Evolutionary conservation across 306 rosid species (phyloP).

Genomic region (Prunus padus): DNA sequence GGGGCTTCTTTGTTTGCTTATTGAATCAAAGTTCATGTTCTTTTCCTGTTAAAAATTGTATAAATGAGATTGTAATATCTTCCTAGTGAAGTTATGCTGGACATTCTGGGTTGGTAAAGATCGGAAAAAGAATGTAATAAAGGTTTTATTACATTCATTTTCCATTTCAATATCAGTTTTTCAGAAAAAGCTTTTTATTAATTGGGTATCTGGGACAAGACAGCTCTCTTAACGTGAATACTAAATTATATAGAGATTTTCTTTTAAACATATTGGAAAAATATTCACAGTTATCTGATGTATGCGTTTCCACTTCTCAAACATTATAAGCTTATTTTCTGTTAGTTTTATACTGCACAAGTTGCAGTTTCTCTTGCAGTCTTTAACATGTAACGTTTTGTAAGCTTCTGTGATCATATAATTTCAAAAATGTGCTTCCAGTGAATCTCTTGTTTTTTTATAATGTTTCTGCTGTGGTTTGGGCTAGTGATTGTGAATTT

Average conservation of each 20-base stretch:
- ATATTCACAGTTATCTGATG: background rate
- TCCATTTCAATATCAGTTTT: background rate
- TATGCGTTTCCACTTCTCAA: background rate
- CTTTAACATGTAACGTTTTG: background rate
- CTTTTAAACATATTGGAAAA: background rate
- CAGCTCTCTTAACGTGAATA: background rate
- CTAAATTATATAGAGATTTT: background rate
- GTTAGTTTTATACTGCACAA: background rate
- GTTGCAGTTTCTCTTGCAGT: background rate
- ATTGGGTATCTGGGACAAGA: background rate
- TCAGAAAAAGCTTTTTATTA: background rate
- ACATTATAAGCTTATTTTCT: background rate
- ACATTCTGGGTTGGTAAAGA: background rate
- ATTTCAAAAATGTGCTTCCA: background rate
- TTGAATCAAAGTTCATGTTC: too few species aligned
- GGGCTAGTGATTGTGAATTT: background rate
- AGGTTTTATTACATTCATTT: too few species aligned
- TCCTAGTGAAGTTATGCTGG: constrained; percentile 3
- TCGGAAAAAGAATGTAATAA: too few species aligned
- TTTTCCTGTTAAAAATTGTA: background rate
- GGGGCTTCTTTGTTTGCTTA: background rate
- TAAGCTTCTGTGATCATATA: background rate
- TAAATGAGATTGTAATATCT: background rate
- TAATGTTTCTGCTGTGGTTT: background rate
- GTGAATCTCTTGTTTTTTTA: background rate